These are phyloP conservation scores for Dictyostelium intermedium DNA, from an alignment of 78 protist genomes.

Conservation along the genomic window DNA sequence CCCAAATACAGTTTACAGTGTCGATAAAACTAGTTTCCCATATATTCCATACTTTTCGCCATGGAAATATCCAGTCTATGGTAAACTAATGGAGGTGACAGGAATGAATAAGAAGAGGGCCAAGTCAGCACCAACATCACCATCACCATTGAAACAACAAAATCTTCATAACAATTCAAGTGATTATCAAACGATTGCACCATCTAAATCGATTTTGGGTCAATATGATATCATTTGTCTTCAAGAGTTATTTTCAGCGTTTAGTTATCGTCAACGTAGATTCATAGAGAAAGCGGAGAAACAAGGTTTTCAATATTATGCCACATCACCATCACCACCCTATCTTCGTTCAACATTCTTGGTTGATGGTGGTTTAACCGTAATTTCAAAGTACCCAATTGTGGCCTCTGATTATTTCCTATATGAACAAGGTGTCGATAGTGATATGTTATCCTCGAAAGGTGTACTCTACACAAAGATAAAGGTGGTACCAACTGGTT, in stretches of 20 bases:
- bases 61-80: constrained; percentile 29
- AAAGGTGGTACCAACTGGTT: not conserved
- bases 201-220: constrained; percentile 8
- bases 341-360: constrained; percentile 22
- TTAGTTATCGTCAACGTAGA: constrained; percentile 49
- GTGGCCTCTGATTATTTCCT: not conserved
- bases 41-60: constrained; percentile 47
- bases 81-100: not conserved
- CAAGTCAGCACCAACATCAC: not conserved
- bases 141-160: not conserved
- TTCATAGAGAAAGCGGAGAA: constrained; percentile 26
- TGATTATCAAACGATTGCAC: not conserved
- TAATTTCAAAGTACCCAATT: constrained; percentile 58
- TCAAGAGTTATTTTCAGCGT: constrained; percentile 71
- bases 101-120: not conserved
- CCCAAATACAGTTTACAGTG: constrained; percentile 17
- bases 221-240: constrained; percentile 55
- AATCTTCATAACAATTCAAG: not conserved
- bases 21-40: constrained; percentile 41
- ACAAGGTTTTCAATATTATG: constrained; percentile 21
- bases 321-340: constrained; percentile 50
- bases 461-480: constrained; percentile 58
- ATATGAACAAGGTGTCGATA: constrained; percentile 64
- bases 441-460: constrained; percentile 54
- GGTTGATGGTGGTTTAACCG: constrained; percentile 61